Percentiles rank a stretch among this genome's conserved stretches.
Conservation (phyloP, 257 asterid genomes). For the Nicotiana sylvestris region DNA sequence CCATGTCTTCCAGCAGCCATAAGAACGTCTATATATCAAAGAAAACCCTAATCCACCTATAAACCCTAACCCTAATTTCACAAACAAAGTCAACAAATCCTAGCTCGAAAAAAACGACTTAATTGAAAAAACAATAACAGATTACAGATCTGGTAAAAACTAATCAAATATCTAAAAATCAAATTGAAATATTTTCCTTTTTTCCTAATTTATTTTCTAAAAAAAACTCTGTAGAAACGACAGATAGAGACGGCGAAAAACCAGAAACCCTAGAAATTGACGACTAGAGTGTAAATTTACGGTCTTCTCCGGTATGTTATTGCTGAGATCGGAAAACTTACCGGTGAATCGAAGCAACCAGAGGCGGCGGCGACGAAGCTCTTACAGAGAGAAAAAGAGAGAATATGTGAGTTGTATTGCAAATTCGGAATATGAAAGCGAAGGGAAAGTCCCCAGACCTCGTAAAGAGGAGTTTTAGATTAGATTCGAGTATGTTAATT, state of each 20-base stretch:
- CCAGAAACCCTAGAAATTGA: constrained; percentile 5
- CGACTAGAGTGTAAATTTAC: not conserved
- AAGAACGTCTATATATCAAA: constrained; percentile 5
- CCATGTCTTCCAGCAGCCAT: constrained; percentile 87
- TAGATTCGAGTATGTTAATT: not conserved
- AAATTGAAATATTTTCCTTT: not conserved
- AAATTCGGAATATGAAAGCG: not conserved
- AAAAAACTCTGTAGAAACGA: not conserved
- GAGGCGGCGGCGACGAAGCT: constrained; percentile 15
- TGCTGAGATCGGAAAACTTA: constrained; percentile 11
- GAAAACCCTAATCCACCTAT: constrained; percentile 8
- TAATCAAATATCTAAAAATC: not conserved
- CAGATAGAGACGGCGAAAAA: not conserved
- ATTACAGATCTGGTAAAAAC: not conserved
- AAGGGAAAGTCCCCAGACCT: not conserved
- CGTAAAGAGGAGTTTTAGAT: constrained; percentile 7
- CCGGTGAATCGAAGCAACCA: not conserved
- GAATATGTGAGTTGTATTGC: constrained; percentile 5
- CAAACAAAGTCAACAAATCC: constrained; percentile 7
- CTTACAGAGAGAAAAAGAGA: constrained; percentile 23
- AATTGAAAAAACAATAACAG: not conserved
- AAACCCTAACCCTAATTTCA: constrained; percentile 20
- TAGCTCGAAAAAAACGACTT: not conserved
- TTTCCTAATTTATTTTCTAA: not conserved
- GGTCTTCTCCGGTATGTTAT: not conserved